Conservation (phyloP, 192 early-diverging fungal species). For the Linnemannia zychae region DNA sequence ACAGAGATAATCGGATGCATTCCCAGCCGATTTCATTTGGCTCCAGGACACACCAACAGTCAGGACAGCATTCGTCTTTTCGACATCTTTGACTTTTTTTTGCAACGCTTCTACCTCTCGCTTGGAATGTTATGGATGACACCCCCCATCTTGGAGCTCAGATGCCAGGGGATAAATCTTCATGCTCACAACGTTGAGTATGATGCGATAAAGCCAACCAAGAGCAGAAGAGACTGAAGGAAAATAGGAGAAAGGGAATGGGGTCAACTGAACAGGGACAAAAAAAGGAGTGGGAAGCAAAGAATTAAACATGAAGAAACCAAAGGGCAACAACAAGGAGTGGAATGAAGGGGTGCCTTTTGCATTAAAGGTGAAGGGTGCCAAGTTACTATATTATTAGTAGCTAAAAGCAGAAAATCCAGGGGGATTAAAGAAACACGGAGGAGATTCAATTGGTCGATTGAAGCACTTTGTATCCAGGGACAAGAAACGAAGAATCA, state of each 20-base stretch:
- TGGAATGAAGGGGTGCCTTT: conserved; percentile 36
- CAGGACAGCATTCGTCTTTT: neutral
- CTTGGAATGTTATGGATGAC: neutral
- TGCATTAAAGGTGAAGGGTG: conserved; percentile 12
- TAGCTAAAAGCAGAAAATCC: neutral
- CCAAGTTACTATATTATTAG: conserved; percentile 1
- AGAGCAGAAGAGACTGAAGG: conserved; percentile 6
- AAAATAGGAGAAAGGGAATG: conserved; percentile 48
- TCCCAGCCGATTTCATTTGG: neutral
- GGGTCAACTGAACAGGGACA: conserved; percentile 25
- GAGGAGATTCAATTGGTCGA: neutral
- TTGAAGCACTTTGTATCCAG: neutral
- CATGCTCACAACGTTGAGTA: conserved; percentile 12
- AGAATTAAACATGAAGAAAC: conserved; percentile 10
- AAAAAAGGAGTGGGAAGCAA: conserved; percentile 55
- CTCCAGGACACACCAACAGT: neutral
- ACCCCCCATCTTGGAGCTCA: neutral
- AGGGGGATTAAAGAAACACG: neutral
- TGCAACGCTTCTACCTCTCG: neutral
- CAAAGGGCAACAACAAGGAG: conserved; percentile 10
- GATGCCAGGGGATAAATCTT: conserved; percentile 21
- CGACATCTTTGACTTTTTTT: neutral
- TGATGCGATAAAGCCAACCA: neutral
- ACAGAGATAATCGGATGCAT: neutral
- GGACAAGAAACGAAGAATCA: neutral